Evolutionary conservation across 2,329 filamentous ascomycete genomes (phyloP), one percentile per base, ranked within the genome.

Genomic region (Dothistroma pini): DNA sequence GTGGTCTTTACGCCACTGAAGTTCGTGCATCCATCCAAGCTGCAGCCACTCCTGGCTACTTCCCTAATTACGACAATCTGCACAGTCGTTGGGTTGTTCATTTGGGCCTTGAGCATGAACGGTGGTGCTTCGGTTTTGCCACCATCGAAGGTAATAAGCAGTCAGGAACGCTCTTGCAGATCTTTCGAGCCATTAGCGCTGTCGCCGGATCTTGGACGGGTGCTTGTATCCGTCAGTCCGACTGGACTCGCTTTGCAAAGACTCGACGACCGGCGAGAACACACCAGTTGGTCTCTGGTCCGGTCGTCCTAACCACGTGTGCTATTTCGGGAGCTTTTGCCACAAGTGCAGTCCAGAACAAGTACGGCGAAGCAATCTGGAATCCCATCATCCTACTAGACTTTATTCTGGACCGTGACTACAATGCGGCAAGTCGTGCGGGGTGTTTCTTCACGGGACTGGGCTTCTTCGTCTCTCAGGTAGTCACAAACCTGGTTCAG

Each of bases 391-490:
- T 63, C 25, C 61, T 66, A 31, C 58, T 69, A 7, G 63, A 67
- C 41, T 59, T 49, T 32, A 38, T 71, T 4, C 65, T 66, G 44
- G 49, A 56, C 12, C 53, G 51, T 1, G 53, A 60, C 16, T 69
- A 70, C 44, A 67, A 64, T 1, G 48, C 69, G 2, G 62, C 60
- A 29, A 64, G 60, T 35, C 58, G 70, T 19, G 70, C 70, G 1
- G 70, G 67, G 1, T 68, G 65, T 14, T 72, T 72, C 55, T 72
- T 71, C 51, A 68, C 69, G 2, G 70, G 69, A 1, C n/a, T 71
- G 11, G 70, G 70, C 6, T 62, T 71, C 12, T 59, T 71, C 41
- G 62, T 63, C 22, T 61, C 63, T 31, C 63, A 62, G 19, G 58
- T 71, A 19, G 67, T 67, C 53, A 66, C 68, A 19, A 71, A 71